phyloP scores from a whole-genome alignment of 2,329 filamentous ascomycete genomes.

The Lasiodiplodia theobromae region DNA sequence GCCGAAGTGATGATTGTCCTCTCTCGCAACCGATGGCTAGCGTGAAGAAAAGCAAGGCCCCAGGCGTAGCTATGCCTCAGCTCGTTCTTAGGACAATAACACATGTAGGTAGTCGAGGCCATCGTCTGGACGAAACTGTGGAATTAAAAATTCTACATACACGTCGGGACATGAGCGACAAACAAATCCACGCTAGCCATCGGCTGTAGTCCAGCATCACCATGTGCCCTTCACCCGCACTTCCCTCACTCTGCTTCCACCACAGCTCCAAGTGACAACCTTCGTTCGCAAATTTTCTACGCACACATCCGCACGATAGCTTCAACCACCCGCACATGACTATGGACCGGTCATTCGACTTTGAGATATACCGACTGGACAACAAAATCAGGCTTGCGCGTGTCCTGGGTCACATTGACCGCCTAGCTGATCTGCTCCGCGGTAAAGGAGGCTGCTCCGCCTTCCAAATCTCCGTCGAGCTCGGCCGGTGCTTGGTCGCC shows the following conservation, averaged over 20 bases:
- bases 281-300: neutral
- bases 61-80: too few relatives aligned
- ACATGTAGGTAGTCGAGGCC: too few relatives aligned
- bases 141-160: too few relatives aligned
- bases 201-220: too few relatives aligned
- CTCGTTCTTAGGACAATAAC: too few relatives aligned
- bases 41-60: too few relatives aligned
- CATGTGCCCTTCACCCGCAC: neutral
- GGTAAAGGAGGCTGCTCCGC: slow-evolving; percentile 6
- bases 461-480: slow-evolving; percentile 1
- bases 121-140: too few relatives aligned
- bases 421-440: neutral
- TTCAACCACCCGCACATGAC: neutral
- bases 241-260: neutral
- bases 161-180: too few relatives aligned
- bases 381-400: neutral
- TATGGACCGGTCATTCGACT: neutral
- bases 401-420: neutral
- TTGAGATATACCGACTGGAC: neutral
- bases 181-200: too few relatives aligned
- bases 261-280: neutral
- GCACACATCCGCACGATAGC: too few relatives aligned
- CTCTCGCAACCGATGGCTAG: neutral
- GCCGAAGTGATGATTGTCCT: neutral
- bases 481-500: slow-evolving; percentile 1